A percentile compares a stretch with the other conserved stretches of the same genome.
These are phyloP conservation scores for Carex arenaria DNA, from an alignment of 202 grass and related monocot genomes.

Conservation along the genomic window DNA sequence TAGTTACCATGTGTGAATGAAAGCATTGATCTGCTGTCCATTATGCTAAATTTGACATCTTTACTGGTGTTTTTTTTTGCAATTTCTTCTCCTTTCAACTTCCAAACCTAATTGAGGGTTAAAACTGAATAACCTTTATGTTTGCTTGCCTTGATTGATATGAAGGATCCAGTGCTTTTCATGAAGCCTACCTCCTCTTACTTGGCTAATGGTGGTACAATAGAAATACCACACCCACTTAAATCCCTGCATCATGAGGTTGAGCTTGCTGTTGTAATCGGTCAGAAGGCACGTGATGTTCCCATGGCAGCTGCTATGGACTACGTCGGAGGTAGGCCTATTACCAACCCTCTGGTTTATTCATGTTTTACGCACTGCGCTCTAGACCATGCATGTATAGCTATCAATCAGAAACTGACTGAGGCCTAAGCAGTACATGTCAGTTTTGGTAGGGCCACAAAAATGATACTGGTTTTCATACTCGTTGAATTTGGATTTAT, in stretches of 20 bases:
- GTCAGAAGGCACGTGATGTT: conserved; percentile 58
- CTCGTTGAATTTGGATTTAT: neutral
- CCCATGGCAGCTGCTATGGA: conserved; percentile 71
- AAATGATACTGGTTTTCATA: neutral
- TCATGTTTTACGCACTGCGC: neutral
- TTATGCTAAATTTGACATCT: neutral
- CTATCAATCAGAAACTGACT: neutral
- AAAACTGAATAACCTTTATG: neutral
- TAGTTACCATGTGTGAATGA: neutral
- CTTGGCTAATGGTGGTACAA: conserved; percentile 61
- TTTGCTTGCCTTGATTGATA: neutral
- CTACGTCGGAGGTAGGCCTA: conserved; percentile 62
- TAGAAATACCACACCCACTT: conserved; percentile 83
- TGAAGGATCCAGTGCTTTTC: conserved; percentile 88
- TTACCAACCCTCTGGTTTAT: neutral
- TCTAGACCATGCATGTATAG: neutral
- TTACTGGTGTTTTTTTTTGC: neutral
- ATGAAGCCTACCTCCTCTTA: conserved; percentile 94
- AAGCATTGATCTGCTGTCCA: neutral
- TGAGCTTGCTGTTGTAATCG: conserved; percentile 89
- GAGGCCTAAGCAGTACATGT: neutral
- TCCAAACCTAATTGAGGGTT: neutral
- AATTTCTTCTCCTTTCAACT: conserved; percentile 2
- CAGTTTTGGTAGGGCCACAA: neutral
- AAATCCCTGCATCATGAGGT: conserved; percentile 89